These are phyloP conservation scores for Ophiobolus disseminans DNA, from an alignment of 2,329 filamentous ascomycete species.

Conservation along the genomic window DNA sequence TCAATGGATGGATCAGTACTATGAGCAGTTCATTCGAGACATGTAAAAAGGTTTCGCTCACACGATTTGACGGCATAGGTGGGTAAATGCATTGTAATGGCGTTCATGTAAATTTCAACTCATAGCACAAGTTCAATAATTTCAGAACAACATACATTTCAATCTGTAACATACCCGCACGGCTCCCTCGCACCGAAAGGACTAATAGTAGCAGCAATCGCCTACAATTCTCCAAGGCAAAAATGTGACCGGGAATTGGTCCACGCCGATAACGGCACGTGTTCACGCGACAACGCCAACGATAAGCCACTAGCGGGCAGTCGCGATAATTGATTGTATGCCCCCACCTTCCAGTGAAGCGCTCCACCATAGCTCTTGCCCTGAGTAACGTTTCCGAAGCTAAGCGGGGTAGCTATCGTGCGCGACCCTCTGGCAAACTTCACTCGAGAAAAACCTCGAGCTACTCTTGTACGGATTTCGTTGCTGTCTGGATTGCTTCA, in stretches of 20 bases:
- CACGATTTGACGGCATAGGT: not conserved
- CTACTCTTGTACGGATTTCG: too few species aligned
- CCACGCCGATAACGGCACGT: constrained; percentile 5
- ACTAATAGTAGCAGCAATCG: too few species aligned
- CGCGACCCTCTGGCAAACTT: constrained; percentile 4
- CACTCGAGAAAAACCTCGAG: too few species aligned
- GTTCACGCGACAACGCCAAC: constrained; percentile 16
- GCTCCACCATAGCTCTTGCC: constrained; percentile 4
- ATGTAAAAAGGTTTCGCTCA: constrained; percentile 9
- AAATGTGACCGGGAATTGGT: not conserved
- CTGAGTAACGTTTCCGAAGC: constrained; percentile 1
- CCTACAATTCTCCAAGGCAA: too few species aligned
- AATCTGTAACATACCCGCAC: too few species aligned
- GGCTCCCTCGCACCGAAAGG: too few species aligned
- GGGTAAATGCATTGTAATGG: constrained; percentile 1
- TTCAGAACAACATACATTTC: too few species aligned
- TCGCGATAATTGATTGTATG: constrained; percentile 11
- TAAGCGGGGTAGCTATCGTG: constrained; percentile 21
- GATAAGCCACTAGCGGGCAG: constrained; percentile 19
- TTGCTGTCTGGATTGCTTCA: not conserved
- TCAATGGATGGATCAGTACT: constrained; percentile 60
- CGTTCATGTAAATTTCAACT: too few species aligned
- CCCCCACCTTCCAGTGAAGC: constrained; percentile 19
- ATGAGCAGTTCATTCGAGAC: constrained; percentile 54
- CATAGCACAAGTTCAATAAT: too few species aligned